A percentile compares a stretch with the other conserved stretches of the same genome.
phyloP scores from a whole-genome alignment of 179 eudicot genomes.

The Corrigiola litoralis region DNA sequence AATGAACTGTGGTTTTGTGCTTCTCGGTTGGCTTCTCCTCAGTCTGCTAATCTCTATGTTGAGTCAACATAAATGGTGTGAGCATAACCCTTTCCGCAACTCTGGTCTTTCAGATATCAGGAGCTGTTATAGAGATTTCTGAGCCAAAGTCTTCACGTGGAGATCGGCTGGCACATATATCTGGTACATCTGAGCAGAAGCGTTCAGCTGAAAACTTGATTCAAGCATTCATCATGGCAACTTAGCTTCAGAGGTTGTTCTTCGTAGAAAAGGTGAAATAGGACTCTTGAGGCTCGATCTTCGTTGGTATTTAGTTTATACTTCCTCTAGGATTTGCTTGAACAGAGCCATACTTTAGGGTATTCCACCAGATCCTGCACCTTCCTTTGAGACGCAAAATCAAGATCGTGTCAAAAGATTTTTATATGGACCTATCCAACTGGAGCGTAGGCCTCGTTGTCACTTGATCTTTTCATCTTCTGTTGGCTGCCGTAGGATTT shows the following conservation, averaged over 20 bases:
- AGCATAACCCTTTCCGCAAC: conserved; percentile 1
- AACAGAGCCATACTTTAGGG: conserved; percentile 29
- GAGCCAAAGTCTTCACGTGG: conserved; percentile 76
- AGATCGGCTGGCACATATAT: conserved; percentile 73
- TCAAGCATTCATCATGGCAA: conserved; percentile 91
- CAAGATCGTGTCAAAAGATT: conserved; percentile 30
- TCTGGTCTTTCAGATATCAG: conserved; percentile 69
- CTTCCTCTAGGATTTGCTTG: conserved; percentile 36
- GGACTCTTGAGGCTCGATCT: conserved; percentile 21
- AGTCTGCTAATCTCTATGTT: neutral
- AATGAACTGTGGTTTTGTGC: neutral
- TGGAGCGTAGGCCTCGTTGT: conserved; percentile 35
- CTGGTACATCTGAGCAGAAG: conserved; percentile 89
- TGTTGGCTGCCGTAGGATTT: conserved; percentile 36
- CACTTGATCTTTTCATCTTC: conserved; percentile 35
- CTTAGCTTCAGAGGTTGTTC: conserved; percentile 38
- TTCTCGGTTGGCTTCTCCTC: neutral
- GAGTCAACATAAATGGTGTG: neutral
- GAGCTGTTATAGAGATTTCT: conserved; percentile 82
- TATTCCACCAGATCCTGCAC: conserved; percentile 23
- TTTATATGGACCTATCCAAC: conserved; percentile 25
- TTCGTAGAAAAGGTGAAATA: conserved; percentile 34
- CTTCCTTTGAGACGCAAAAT: conserved; percentile 25
- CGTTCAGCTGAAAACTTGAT: conserved; percentile 89
- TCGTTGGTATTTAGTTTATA: conserved; percentile 20